phyloP scores from a whole-genome alignment of 2,329 filamentous ascomycete genomes.

The Apiospora pterosperma region DNA sequence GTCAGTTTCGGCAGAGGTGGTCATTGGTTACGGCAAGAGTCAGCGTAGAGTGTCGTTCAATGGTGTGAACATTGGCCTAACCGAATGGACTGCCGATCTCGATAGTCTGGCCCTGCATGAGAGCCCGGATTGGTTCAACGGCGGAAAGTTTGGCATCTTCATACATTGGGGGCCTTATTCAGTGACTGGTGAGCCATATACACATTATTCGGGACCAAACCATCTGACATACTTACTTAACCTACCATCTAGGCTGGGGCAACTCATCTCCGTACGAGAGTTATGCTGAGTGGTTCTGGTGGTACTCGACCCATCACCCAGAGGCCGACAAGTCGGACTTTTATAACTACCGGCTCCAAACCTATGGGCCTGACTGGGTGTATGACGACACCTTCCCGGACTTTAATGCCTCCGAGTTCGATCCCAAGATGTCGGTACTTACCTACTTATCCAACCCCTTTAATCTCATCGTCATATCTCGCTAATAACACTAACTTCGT shows the following conservation, averaged over 20 bases:
- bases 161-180: constrained; percentile 54
- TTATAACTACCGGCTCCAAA: constrained; percentile 43
- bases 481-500: not conserved
- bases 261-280: constrained; percentile 29
- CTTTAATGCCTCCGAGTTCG: constrained; percentile 44
- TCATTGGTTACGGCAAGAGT: constrained; percentile 7
- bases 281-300: constrained; percentile 45
- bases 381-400: constrained; percentile 52
- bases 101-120: constrained; percentile 30
- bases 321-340: constrained; percentile 34
- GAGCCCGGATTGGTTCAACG: constrained; percentile 48
- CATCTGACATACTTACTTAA: not conserved
- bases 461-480: constrained; percentile 1
- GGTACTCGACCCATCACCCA: constrained; percentile 38
- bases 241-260: constrained; percentile 51
- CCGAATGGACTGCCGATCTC: constrained; percentile 24
- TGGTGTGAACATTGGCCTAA: constrained; percentile 26
- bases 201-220: not conserved
- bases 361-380: constrained; percentile 42
- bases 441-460: constrained; percentile 13
- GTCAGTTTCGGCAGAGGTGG: constrained; percentile 14
- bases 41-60: constrained; percentile 15
- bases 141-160: constrained; percentile 54
- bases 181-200: constrained; percentile 23
- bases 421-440: constrained; percentile 47